Evolutionary conservation across 2,329 filamentous ascomycete genomes (phyloP).

Genomic region (Fusarium cyanostomum): DNA sequence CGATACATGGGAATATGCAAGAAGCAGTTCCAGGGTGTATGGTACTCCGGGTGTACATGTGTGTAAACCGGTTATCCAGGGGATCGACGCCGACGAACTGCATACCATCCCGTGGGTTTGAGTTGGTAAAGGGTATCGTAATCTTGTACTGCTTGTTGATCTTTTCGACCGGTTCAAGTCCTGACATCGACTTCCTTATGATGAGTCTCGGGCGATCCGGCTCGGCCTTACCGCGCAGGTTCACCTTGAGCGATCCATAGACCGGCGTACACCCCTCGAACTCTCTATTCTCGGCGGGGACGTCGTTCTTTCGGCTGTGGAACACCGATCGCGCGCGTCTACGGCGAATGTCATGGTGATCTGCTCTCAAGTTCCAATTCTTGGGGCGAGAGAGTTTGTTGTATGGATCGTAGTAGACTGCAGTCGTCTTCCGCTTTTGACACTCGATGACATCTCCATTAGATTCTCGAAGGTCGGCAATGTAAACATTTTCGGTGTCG

Average conservation of each 20-base stretch:
- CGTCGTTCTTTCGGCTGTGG: constrained; percentile 61
- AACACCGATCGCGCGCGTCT: constrained; percentile 69
- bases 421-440: constrained; percentile 53
- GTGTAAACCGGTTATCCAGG: constrained; percentile 84
- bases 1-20: constrained; percentile 92
- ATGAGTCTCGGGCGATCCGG: constrained; percentile 54
- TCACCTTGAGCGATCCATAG: constrained; percentile 62
- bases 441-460: constrained; percentile 49
- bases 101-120: constrained; percentile 82
- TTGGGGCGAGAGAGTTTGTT: constrained; percentile 68
- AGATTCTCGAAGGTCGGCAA: constrained; percentile 53
- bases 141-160: constrained; percentile 60
- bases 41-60: constrained; percentile 88
- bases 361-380: constrained; percentile 69
- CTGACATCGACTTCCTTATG: constrained; percentile 55
- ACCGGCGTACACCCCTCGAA: constrained; percentile 64
- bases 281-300: constrained; percentile 65
- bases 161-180: constrained; percentile 46
- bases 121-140: constrained; percentile 79
- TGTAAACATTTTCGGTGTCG: constrained; percentile 61
- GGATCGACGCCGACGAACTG: constrained; percentile 90
- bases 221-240: constrained; percentile 53
- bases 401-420: constrained; percentile 72
- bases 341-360: constrained; percentile 79
- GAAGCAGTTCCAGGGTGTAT: constrained; percentile 81